Evolutionary conservation across 768 basidiomycete species (phyloP), one percentile per base, ranked within the genome.

Genomic region (Dacryopinax primogenitus): DNA sequence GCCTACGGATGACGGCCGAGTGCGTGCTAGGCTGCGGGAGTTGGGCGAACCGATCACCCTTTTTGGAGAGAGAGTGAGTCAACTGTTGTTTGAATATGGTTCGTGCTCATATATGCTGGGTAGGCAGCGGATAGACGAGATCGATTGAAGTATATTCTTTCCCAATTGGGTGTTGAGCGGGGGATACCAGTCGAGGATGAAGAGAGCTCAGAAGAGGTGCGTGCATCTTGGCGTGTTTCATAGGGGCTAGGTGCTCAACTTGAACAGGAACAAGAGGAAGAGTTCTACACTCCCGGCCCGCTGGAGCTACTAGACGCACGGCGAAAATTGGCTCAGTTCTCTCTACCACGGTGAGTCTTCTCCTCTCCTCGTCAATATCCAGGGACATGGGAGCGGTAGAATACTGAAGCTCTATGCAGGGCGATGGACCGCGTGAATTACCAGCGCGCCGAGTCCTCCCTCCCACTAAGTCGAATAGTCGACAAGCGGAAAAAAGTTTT

Each of bases 11-110:
- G 96, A 98, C 76, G 88, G 84, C 71, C 86, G 88, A 69, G 96
- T 99, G 71, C 88, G 88, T 73, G 85, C 87, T 37, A 81, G 90
- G 65, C 80, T 99, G 66, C 81, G 96, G 65, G 92, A 95, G 77
- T 86, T 96, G 70, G 94, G 92, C 37, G 92, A 99, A 74, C 96
- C 96, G 37, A 94, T 98, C 71, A 97, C 94, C 3, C 81, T 98
- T 30, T 99, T 98, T 70, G 96, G 94, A 68, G 96, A 98, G 83
- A 86, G 92, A 66, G 93, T 96, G 72, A 74, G 91, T 1, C 44
- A 47, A 41, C 33, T 63, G 7, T 12, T 9, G 6, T 62, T 66
- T 34, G 33, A 26, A 6, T 45, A 26, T 30, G 51, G 30, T 33
- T 71, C 37, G 47, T 36, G 61, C 65, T 67, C 67, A 66, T 70